A percentile compares a stretch with the other conserved stretches of the same genome.
phyloP scores from a whole-genome alignment of 169 alveolate genomes.

The Cryptosporidium meleagridis region DNA sequence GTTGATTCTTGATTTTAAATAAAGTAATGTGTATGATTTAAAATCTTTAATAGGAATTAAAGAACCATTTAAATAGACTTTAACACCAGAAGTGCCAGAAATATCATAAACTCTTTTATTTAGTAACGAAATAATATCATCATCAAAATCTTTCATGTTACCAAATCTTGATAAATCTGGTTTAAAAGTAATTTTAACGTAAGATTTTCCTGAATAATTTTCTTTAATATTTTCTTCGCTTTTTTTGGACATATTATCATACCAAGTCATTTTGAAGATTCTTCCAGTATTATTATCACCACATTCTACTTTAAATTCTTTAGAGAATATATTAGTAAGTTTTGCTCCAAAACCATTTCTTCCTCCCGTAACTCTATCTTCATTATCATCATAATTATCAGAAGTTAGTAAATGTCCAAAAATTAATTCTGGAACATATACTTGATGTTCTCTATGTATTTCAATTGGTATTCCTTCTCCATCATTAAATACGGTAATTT shows the following conservation, averaged over 20 bases:
- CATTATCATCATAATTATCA: slow-evolving; percentile 98
- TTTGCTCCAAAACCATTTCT: slow-evolving; percentile 99
- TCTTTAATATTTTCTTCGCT: slow-evolving; percentile 85
- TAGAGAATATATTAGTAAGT: slow-evolving; percentile 96
- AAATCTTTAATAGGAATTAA: slow-evolving; percentile 91
- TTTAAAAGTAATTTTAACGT: slow-evolving; percentile 93
- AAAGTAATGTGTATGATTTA: slow-evolving; percentile 94
- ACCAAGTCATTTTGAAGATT: slow-evolving; percentile 90
- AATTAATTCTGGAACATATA: slow-evolving; percentile 98
- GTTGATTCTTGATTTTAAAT: slow-evolving; percentile 77
- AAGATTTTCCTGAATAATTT: slow-evolving; percentile 86
- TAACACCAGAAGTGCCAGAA: slow-evolving; percentile 97
- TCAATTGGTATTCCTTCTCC: slow-evolving; percentile 92
- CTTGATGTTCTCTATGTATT: slow-evolving; percentile 95
- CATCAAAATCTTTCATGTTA: slow-evolving; percentile 88
- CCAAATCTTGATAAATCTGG: slow-evolving; percentile 96
- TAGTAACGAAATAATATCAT: slow-evolving; percentile 92
- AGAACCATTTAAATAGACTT: slow-evolving; percentile 93
- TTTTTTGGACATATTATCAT: slow-evolving; percentile 90
- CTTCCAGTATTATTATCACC: slow-evolving; percentile 91
- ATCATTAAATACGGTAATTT: slow-evolving; percentile 88
- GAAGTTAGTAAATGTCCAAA: slow-evolving; percentile 98
- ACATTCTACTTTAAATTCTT: slow-evolving; percentile 94
- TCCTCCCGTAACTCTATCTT: slow-evolving; percentile 98
- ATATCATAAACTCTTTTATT: slow-evolving; percentile 98